Evolutionary conservation across 441 rosid species (phyloP), one percentile per base, ranked within the genome.

Genomic region (Populus trichocarpa): DNA sequence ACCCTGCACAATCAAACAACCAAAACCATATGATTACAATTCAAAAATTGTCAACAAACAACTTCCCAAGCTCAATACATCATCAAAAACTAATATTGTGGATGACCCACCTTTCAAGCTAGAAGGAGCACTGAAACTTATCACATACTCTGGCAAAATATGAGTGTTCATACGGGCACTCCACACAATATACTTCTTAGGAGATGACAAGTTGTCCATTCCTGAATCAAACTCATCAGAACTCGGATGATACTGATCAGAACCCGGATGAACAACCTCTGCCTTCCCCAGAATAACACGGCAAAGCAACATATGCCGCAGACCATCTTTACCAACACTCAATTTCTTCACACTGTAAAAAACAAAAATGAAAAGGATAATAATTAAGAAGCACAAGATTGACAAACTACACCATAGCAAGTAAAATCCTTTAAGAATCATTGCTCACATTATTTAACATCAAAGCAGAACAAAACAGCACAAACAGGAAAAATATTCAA

Each of bases 121-220:
- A 28, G 76, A 64, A 25, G 97, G 89, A 75, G 88, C 86, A 75
- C 81, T 88, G 82, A 93, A 81, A 80, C 92, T 90, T 67, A 95
- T 77, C 3, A 91, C 75, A 74, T 82, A 92, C 80, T 93, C 92
- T 0, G 94, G 97, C 74, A 86, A 85, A 75, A 92, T 83, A 70
- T 90, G 90, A 36, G 90, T 87, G 81, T 95, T 95, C 89, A 88
- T 81, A 75, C 87, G 86, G 23, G 89, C 87, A 59, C 86, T 90
- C 97, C 98, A 92, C n/a, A 95, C 71, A 11, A 95, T 88, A 79
- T 88, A 92, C 86, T 83, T 91, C 57, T 67, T 93, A 0, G 97
- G 95, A 46, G 87, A 83, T 9, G 73, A 69, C 10, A 89, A 74
- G 42, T 81, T 64, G 38, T 95, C 97, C 0, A 93, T 83, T 69